Percentiles rank a stretch among this genome's conserved stretches.
Conservation (phyloP, 2,329 filamentous ascomycete genomes). For the Cucurbitaria berberidis region DNA sequence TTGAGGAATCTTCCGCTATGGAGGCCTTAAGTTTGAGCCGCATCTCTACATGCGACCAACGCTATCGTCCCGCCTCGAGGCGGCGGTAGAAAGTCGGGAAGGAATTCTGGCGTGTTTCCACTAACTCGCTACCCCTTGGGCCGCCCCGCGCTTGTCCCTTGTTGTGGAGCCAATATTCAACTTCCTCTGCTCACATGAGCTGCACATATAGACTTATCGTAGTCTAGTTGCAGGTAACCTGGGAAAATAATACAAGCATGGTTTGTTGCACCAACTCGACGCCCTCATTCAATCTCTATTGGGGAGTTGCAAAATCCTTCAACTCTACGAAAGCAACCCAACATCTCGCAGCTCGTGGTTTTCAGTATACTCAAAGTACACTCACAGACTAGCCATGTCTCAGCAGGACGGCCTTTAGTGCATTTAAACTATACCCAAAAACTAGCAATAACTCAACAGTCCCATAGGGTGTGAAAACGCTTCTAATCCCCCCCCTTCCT, state of each 20-base stretch:
- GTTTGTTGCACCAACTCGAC: too few species aligned
- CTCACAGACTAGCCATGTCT: too few species aligned
- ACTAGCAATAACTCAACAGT: too few species aligned
- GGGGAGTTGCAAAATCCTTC: too few species aligned
- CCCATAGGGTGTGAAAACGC: too few species aligned
- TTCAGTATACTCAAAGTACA: too few species aligned
- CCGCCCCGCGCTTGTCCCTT: background rate
- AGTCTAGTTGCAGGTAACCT: background rate
- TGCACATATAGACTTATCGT: background rate
- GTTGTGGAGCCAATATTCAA: background rate
- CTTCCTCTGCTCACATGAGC: background rate
- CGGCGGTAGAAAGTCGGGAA: background rate
- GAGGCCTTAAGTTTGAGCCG: constrained; percentile 4
- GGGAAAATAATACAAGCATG: background rate
- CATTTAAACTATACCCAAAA: too few species aligned
- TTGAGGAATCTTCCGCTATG: background rate
- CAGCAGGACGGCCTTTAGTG: too few species aligned
- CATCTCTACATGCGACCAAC: constrained; percentile 2
- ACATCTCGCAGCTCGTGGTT: too few species aligned
- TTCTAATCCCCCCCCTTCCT: too few species aligned
- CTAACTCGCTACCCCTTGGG: background rate
- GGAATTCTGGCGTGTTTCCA: background rate
- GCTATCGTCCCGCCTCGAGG: constrained; percentile 1
- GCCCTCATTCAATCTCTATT: too few species aligned
- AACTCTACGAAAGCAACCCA: too few species aligned